Percentiles rank a stretch among this genome's conserved stretches.
Conservation (phyloP, 805 yeast genomes). For the Tetrapisispora pingtungensis region DNA sequence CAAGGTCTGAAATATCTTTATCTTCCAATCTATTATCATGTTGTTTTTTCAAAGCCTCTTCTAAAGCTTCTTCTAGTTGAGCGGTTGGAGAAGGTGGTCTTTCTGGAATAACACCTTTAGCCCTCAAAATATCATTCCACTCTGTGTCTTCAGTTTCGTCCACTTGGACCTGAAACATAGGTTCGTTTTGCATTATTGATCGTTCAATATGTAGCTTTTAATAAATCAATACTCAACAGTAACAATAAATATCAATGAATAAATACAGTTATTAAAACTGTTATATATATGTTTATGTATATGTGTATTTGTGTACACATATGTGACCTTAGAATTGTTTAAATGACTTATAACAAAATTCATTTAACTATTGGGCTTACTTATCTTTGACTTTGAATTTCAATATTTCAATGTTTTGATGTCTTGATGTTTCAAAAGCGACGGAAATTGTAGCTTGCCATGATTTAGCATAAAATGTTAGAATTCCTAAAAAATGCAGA, state of each 20-base stretch:
- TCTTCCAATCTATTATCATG: slow-evolving; percentile 76
- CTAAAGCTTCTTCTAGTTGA: slow-evolving; percentile 77
- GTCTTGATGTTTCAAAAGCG: too few relatives aligned
- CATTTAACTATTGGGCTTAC: too few relatives aligned
- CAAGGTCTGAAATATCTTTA: slow-evolving; percentile 70
- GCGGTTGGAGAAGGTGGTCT: slow-evolving; percentile 82
- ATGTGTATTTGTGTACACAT: too few relatives aligned
- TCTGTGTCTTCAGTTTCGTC: slow-evolving; percentile 96
- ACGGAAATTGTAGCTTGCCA: too few relatives aligned
- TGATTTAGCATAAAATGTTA: too few relatives aligned
- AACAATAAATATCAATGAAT: not conserved
- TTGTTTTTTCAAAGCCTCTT: slow-evolving; percentile 68
- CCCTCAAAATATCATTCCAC: slow-evolving; percentile 92
- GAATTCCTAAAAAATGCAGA: too few relatives aligned
- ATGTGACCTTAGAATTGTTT: too few relatives aligned
- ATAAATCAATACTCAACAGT: not conserved
- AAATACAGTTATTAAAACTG: not conserved
- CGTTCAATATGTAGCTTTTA: not conserved
- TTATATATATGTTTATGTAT: too few relatives aligned
- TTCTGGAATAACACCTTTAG: slow-evolving; percentile 86
- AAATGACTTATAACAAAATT: too few relatives aligned
- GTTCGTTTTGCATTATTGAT: slow-evolving; percentile 32
- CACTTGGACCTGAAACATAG: slow-evolving; percentile 72
- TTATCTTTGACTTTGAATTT: not conserved
- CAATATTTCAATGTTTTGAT: not conserved